Percentiles rank a stretch among this genome's conserved stretches.
Evolutionary conservation across 768 basidiomycete genomes (phyloP).

Genomic region (Psilocybe subaeruginosa): DNA sequence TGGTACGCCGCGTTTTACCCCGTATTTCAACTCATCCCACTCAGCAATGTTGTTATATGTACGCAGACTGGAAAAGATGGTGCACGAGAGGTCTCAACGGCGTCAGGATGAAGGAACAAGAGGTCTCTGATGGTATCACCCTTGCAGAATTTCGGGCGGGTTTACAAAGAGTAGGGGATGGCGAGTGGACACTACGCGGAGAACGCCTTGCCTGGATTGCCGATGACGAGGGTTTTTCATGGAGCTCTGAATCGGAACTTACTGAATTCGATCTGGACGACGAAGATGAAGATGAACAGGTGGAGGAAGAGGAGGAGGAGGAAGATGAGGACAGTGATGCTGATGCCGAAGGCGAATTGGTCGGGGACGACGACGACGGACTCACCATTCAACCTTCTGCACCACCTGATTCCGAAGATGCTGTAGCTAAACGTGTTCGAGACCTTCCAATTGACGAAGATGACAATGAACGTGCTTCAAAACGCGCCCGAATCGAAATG

Average conservation of each 20-base stretch:
- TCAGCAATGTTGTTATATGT: neutral
- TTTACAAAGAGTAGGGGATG: constrained; percentile 19
- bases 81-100: constrained; percentile 40
- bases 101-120: constrained; percentile 37
- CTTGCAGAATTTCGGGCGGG: constrained; percentile 27
- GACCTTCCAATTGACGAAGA: constrained; percentile 8
- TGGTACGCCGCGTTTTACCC: constrained; percentile 25
- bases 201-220: constrained; percentile 16
- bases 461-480: constrained; percentile 6
- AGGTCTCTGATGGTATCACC: constrained; percentile 34
- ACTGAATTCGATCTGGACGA: constrained; percentile 21
- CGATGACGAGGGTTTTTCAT: constrained; percentile 5
- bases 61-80: constrained; percentile 41
- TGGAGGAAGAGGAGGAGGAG: neutral
- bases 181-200: constrained; percentile 20
- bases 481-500: constrained; percentile 12
- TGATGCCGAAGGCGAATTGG: constrained; percentile 23
- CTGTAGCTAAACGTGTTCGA: constrained; percentile 4
- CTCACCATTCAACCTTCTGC: neutral
- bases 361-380: neutral
- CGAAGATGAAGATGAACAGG: constrained; percentile 3
- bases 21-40: neutral
- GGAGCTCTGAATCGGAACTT: constrained; percentile 22
- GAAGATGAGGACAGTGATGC: neutral
- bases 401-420: neutral